These are phyloP conservation scores for Tephrocybe sp. DNA, from an alignment of 768 basidiomycete species.

Conservation along the genomic window DNA sequence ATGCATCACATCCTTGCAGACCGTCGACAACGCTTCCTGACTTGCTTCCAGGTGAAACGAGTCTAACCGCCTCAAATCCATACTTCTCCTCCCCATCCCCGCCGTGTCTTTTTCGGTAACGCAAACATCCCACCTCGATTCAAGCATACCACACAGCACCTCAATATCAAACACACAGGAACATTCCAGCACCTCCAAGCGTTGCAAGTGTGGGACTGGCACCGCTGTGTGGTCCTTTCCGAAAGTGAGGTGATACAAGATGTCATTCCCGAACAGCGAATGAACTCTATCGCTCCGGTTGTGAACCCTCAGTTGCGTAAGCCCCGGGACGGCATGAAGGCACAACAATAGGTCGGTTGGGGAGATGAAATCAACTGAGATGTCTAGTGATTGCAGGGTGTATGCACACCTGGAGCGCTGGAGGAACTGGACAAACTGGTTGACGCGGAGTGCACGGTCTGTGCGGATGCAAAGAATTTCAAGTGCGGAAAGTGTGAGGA, in stretches of 20 bases:
- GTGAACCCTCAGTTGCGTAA: conserved; percentile 5
- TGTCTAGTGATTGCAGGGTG: conserved; percentile 1
- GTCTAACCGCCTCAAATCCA: background rate
- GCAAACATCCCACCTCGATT: conserved; percentile 6
- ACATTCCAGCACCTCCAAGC: conserved; percentile 8
- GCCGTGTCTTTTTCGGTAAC: background rate
- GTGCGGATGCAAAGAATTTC: conserved; percentile 3
- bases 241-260: conserved; percentile 3
- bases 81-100: background rate
- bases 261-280: conserved; percentile 4
- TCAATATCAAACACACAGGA: conserved; percentile 5
- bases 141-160: conserved; percentile 7
- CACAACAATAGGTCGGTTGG: conserved; percentile 4
- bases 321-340: conserved; percentile 2
- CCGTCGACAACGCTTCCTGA: background rate
- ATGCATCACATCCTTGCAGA: background rate
- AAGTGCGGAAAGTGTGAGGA: conserved; percentile 11
- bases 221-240: background rate
- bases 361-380: conserved; percentile 8
- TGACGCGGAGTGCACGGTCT: background rate
- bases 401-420: conserved; percentile 1
- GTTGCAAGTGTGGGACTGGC: conserved; percentile 5
- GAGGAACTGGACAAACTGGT: conserved; percentile 7
- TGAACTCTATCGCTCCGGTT: conserved; percentile 12
- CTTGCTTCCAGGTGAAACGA: background rate